Evolutionary conservation across 2,329 filamentous ascomycete genomes (phyloP).

Genomic region (Apiospora pterosperma): DNA sequence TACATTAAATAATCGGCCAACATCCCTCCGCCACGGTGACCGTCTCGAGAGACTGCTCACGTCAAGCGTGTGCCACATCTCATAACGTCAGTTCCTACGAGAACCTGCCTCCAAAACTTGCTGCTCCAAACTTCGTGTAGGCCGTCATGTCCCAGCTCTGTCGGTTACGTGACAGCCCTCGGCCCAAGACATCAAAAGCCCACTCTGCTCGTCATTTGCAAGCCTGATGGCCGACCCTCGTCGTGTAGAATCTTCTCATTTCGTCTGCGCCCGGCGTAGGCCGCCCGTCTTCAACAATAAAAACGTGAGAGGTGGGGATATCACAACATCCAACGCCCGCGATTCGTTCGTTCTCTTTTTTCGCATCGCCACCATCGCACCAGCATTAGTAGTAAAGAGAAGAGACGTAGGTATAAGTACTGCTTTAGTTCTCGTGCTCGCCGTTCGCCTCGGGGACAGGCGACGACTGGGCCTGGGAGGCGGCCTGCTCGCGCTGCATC

Average conservation of each 20-base stretch:
- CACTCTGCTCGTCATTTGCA: neutral
- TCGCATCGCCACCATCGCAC: constrained; percentile 19
- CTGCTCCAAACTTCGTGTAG: neutral
- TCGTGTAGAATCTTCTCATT: constrained; percentile 13
- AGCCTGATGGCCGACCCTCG: neutral
- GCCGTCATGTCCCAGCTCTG: neutral
- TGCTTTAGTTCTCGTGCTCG: constrained; percentile 40
- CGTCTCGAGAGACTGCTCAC: constrained; percentile 2
- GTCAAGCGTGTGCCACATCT: constrained; percentile 12
- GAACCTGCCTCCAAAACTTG: neutral
- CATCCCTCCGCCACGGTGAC: constrained; percentile 14
- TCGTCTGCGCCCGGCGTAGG: constrained; percentile 23
- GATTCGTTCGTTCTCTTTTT: constrained; percentile 16
- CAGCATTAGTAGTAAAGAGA: constrained; percentile 22
- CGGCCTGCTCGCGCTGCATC: constrained; percentile 83
- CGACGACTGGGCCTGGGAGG: constrained; percentile 32
- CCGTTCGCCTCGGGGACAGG: constrained; percentile 49
- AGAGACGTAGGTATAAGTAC: constrained; percentile 36
- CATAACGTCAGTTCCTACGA: constrained; percentile 13
- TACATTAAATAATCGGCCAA: constrained; percentile 19
- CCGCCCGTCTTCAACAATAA: constrained; percentile 15
- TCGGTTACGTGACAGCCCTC: neutral
- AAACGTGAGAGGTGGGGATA: constrained; percentile 20
- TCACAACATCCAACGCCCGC: constrained; percentile 28
- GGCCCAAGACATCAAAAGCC: neutral